Conservation (phyloP, 345 rosid species). For the Murraya paniculata region DNA sequence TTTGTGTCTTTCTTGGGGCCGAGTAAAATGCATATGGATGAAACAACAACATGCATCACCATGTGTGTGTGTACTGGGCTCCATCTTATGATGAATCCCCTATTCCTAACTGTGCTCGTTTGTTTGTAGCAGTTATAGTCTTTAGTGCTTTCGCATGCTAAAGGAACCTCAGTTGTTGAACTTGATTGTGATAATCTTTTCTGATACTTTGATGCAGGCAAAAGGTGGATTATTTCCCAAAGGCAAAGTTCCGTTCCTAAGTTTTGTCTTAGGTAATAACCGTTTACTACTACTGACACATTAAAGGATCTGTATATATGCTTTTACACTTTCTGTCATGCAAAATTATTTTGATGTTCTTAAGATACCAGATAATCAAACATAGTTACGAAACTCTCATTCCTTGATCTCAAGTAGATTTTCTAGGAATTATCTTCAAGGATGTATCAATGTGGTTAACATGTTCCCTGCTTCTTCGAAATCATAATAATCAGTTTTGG, state of each 20-base stretch:
- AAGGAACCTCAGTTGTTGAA: neutral
- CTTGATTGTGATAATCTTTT: neutral
- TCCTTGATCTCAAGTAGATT: neutral
- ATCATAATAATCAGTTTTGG: neutral
- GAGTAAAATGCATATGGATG: neutral
- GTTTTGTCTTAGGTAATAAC: constrained; percentile 73
- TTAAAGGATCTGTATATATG: neutral
- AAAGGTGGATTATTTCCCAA: constrained; percentile 25
- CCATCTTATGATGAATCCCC: no score
- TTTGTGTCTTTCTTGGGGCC: neutral
- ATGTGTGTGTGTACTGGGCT: no score
- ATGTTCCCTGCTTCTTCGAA: neutral
- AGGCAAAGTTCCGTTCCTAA: constrained; percentile 59
- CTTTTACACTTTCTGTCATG: neutral
- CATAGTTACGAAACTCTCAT: neutral
- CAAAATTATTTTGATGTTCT: neutral
- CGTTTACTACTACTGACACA: neutral
- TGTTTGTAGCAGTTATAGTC: neutral
- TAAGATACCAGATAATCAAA: neutral
- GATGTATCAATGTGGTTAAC: neutral
- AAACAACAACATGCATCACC: neutral
- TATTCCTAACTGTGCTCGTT: no score
- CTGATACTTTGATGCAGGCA: constrained; percentile 37
- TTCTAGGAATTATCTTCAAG: neutral
- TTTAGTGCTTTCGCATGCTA: neutral